These are phyloP conservation scores for Lactarius evosmus DNA, from an alignment of 768 basidiomycete species.

Conservation along the genomic window DNA sequence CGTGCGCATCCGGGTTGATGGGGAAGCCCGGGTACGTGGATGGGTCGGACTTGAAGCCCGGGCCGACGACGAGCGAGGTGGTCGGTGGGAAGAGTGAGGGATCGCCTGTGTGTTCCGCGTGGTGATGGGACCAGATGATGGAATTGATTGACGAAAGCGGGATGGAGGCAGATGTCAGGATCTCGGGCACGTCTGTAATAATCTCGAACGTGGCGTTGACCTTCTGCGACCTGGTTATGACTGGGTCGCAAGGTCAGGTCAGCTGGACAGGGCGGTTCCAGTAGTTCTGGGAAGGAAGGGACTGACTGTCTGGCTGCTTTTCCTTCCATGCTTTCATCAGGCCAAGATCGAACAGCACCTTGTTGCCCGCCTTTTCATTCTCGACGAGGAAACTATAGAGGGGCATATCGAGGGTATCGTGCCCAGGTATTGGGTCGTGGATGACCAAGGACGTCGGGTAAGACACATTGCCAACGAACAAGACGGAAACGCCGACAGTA, in stretches of 20 bases:
- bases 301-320: neutral
- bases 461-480: neutral
- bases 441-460: neutral
- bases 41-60: neutral
- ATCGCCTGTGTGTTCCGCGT: neutral
- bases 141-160: slow-evolving; percentile 2
- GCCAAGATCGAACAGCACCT: neutral
- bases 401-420: neutral
- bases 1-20: neutral
- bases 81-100: neutral
- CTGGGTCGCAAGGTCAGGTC: neutral
- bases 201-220: neutral
- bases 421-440: neutral
- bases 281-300: neutral
- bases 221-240: neutral
- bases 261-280: neutral
- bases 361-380: neutral
- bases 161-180: neutral
- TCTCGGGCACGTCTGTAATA: neutral
- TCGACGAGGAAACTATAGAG: slow-evolving; percentile 1
- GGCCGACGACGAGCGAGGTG: slow-evolving; percentile 2
- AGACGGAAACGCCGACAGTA: neutral
- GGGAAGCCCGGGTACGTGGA: neutral
- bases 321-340: neutral
- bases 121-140: slow-evolving; percentile 5